Conservation (phyloP, 495 filamentous ascomycete species). For the Cryomyces antarcticus region DNA sequence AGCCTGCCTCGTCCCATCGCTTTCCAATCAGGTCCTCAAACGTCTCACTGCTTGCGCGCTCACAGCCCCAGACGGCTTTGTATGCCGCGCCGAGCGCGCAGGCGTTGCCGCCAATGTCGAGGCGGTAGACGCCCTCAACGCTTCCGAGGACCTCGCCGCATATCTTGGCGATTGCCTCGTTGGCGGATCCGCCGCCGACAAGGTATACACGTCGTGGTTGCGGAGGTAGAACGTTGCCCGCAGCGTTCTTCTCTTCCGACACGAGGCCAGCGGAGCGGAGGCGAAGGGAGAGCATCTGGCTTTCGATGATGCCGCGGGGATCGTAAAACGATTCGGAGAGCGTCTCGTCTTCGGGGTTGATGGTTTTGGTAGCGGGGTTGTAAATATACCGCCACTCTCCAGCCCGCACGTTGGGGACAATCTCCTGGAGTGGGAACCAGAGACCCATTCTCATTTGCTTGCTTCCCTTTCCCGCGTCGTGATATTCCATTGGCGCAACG, state of each 20-base stretch:
- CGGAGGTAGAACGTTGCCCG: slow-evolving; percentile 34
- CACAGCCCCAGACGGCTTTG: slow-evolving; percentile 82
- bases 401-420: slow-evolving; percentile 68
- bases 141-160: slow-evolving; percentile 78
- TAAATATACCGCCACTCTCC: slow-evolving; percentile 75
- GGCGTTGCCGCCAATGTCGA: slow-evolving; percentile 91
- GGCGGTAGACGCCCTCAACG: slow-evolving; percentile 67
- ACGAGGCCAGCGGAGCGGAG: slow-evolving; percentile 64
- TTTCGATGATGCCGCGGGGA: slow-evolving; percentile 79
- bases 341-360: slow-evolving; percentile 18
- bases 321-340: slow-evolving; percentile 37
- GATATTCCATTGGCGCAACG: slow-evolving; percentile 35
- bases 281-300: slow-evolving; percentile 74
- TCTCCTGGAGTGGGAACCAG: slow-evolving; percentile 88
- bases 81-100: slow-evolving; percentile 93
- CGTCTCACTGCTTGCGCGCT: slow-evolving; percentile 43
- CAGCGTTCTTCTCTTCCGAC: slow-evolving; percentile 21
- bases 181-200: slow-evolving; percentile 75
- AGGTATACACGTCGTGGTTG: slow-evolving; percentile 85
- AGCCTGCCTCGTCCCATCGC: slow-evolving; percentile 70
- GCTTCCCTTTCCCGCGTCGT: slow-evolving; percentile 1
- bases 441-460: slow-evolving; percentile 63
- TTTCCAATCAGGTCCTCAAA: slow-evolving; percentile 73
- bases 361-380: slow-evolving; percentile 16
- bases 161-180: slow-evolving; percentile 63